Evolutionary conservation across 2,329 filamentous ascomycete species (phyloP).

Genomic region (Colletotrichum echinochloae): DNA sequence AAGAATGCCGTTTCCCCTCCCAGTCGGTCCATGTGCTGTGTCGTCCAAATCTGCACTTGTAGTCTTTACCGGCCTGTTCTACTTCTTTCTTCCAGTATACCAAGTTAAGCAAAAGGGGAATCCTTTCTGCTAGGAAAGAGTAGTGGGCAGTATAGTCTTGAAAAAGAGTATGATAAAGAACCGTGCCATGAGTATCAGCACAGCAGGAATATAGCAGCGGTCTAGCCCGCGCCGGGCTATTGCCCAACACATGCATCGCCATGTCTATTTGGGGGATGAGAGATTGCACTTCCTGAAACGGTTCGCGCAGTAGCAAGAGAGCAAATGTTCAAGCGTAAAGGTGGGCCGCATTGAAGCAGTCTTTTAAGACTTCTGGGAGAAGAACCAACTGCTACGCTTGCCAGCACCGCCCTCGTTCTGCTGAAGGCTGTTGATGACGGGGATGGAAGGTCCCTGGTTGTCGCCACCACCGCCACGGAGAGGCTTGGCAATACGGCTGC

Average conservation of each 20-base stretch:
- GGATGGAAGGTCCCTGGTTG: slow-evolving; percentile 59
- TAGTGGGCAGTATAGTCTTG: not conserved
- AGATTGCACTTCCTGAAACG: slow-evolving; percentile 8
- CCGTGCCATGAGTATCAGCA: slow-evolving; percentile 20
- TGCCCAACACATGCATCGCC: slow-evolving; percentile 24
- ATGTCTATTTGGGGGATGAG: slow-evolving; percentile 14
- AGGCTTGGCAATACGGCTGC: slow-evolving; percentile 77
- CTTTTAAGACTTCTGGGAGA: slow-evolving; percentile 69
- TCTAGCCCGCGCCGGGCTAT: slow-evolving; percentile 34
- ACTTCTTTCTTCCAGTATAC: slow-evolving; percentile 26
- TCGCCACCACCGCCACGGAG: slow-evolving; percentile 71
- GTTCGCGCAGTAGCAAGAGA: not conserved
- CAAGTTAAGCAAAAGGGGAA: slow-evolving; percentile 32
- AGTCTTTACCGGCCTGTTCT: slow-evolving; percentile 24
- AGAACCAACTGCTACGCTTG: slow-evolving; percentile 82
- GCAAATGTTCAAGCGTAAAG: not conserved
- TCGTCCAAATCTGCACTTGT: slow-evolving; percentile 11
- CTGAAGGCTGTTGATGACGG: slow-evolving; percentile 68
- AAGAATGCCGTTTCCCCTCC: slow-evolving; percentile 8
- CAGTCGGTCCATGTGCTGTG: slow-evolving; percentile 2
- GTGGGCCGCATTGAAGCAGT: not conserved
- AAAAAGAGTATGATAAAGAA: slow-evolving; percentile 6
- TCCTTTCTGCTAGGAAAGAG: slow-evolving; percentile 3
- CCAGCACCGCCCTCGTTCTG: slow-evolving; percentile 67
- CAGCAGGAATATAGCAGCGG: slow-evolving; percentile 36